Conservation (phyloP, 257 asterid genomes). For the Capsicum chinense region DNA sequence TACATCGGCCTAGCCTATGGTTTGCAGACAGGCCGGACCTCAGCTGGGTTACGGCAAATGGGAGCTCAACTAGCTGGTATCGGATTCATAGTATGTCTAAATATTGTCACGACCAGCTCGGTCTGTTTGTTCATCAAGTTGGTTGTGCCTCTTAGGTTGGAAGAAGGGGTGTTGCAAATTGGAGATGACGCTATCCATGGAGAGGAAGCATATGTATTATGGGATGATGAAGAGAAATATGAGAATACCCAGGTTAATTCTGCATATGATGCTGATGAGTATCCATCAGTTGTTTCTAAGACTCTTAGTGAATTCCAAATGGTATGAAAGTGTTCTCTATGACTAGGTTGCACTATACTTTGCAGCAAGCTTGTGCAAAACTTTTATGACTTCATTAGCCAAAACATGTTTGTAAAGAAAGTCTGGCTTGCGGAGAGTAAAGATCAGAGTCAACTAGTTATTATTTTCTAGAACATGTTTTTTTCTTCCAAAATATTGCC, state of each 20-base stretch:
- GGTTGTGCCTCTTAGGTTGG: conserved; percentile 52
- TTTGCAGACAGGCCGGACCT: conserved; percentile 36
- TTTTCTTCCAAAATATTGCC: neutral
- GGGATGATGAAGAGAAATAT: conserved; percentile 41
- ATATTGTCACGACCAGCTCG: conserved; percentile 45
- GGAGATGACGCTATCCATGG: conserved; percentile 56
- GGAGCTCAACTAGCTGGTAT: conserved; percentile 49
- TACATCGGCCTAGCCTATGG: conserved; percentile 58
- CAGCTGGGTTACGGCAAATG: conserved; percentile 52
- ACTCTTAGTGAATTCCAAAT: conserved; percentile 41
- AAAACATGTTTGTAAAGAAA: neutral
- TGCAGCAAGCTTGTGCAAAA: neutral
- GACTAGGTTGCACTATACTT: neutral
- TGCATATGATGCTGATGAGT: conserved; percentile 53
- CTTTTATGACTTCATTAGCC: neutral
- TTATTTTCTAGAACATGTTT: neutral
- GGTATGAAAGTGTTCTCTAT: conserved; percentile 36
- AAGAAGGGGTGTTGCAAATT: conserved; percentile 40
- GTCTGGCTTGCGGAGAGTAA: neutral
- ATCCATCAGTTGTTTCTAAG: conserved; percentile 46
- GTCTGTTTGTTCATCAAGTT: conserved; percentile 47
- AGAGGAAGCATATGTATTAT: conserved; percentile 48
- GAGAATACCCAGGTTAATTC: conserved; percentile 45
- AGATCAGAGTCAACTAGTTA: conserved; percentile 7
- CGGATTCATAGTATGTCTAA: conserved; percentile 46